Percentiles rank a stretch among this genome's conserved stretches.
Conservation (phyloP, 2,329 filamentous ascomycete genomes). For the Hypoxylon sp. region DNA sequence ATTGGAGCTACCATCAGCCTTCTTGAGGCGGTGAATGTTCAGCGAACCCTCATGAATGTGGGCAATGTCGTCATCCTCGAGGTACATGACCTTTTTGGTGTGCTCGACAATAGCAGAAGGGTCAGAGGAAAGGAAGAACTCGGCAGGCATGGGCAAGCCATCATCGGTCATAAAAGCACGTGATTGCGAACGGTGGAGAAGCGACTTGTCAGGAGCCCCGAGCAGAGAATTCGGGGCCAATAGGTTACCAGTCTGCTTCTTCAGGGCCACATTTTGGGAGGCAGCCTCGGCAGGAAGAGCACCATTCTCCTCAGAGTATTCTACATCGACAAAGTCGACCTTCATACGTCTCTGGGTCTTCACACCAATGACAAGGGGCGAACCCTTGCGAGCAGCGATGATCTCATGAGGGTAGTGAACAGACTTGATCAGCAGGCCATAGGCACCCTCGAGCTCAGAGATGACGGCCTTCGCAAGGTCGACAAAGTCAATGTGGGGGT, state of each 20-base stretch:
- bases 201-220: conserved; percentile 95
- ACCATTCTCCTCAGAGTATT: conserved; percentile 89
- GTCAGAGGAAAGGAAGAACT: conserved; percentile 99
- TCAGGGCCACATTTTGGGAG: conserved; percentile 95
- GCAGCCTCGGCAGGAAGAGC: conserved; percentile 92
- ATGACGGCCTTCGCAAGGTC: conserved; percentile 97
- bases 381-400: conserved; percentile 98
- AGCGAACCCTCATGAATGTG: conserved; percentile 99
- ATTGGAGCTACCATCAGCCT: conserved; percentile 96
- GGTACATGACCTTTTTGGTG: conserved; percentile 99
- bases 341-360: conserved; percentile 99
- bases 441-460: conserved; percentile 97
- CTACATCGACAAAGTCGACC: conserved; percentile 99
- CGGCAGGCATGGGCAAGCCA: conserved; percentile 95
- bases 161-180: conserved; percentile 99
- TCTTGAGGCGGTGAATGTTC: conserved; percentile 98
- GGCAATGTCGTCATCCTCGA: conserved; percentile 99
- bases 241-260: conserved; percentile 83
- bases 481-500: conserved; percentile 95
- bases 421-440: conserved; percentile 97
- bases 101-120: conserved; percentile 99
- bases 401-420: conserved; percentile 99
- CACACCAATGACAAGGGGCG: conserved; percentile 96
- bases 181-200: conserved; percentile 97
- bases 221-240: conserved; percentile 77